Conservation (phyloP, 2,329 filamentous ascomycete species). For the Fusarium circinatum region DNA sequence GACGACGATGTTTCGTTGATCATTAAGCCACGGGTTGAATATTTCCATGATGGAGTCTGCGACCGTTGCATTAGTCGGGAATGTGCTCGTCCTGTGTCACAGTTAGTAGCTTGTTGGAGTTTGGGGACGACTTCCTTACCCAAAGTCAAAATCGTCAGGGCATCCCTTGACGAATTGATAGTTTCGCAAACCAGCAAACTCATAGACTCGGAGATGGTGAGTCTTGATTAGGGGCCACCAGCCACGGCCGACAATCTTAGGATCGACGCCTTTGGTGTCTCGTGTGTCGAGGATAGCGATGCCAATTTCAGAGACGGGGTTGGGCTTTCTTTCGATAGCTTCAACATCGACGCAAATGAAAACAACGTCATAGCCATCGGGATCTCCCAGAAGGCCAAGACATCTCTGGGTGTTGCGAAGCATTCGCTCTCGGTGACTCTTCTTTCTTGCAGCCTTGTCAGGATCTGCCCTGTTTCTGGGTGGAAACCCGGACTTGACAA, state of each 20-base stretch:
- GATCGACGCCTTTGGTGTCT: conserved; percentile 62
- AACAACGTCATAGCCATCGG: conserved; percentile 52
- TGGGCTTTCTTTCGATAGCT: conserved; percentile 74
- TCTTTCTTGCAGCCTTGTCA: conserved; percentile 59
- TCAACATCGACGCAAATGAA: conserved; percentile 88
- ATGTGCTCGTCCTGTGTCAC: conserved; percentile 53
- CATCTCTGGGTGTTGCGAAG: conserved; percentile 75
- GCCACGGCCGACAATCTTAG: conserved; percentile 68
- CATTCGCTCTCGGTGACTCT: conserved; percentile 62
- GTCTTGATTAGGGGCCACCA: conserved; percentile 76
- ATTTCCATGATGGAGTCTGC: conserved; percentile 49
- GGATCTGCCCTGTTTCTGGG: conserved; percentile 50
- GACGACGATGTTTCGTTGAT: conserved; percentile 69
- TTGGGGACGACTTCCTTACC: conserved; percentile 57
- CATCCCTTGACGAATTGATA: conserved; percentile 75
- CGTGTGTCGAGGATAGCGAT: conserved; percentile 81
- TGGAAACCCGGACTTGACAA: conserved; percentile 32
- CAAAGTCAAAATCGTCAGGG: conserved; percentile 80
- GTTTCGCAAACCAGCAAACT: conserved; percentile 75
- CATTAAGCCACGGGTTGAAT: conserved; percentile 47
- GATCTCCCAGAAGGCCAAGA: conserved; percentile 65
- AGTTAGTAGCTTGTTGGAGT: conserved; percentile 12
- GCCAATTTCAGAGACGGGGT: conserved; percentile 84
- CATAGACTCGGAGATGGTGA: conserved; percentile 80
- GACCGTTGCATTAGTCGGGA: conserved; percentile 51